Evolutionary conservation across 192 early-diverging fungal genomes (phyloP).

Genomic region (Rhizophagus clarus): DNA sequence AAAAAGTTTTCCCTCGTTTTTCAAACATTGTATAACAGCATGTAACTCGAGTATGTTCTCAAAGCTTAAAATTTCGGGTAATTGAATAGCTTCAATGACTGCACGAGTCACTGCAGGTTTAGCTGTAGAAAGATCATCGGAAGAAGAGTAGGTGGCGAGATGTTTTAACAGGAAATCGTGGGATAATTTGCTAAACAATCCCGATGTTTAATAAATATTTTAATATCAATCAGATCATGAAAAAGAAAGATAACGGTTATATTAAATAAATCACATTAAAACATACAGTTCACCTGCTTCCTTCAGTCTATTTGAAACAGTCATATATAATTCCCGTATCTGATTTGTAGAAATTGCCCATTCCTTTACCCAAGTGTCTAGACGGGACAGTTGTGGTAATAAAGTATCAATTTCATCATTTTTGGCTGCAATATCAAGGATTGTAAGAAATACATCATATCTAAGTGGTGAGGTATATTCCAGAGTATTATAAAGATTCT

Average conservation of each 20-base stretch:
- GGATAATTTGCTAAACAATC: conserved; percentile 35
- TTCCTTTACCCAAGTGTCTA: conserved; percentile 67
- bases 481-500: conserved; percentile 86
- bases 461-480: conserved; percentile 56
- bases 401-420: conserved; percentile 70
- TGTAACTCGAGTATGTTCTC: conserved; percentile 71
- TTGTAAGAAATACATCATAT: conserved; percentile 69
- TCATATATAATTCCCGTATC: conserved; percentile 62
- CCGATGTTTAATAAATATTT: not conserved
- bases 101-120: conserved; percentile 64
- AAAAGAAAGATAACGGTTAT: not conserved
- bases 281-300: conserved; percentile 63
- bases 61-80: conserved; percentile 75
- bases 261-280: not conserved
- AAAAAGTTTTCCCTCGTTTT: conserved; percentile 53
- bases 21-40: conserved; percentile 67
- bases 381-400: conserved; percentile 59
- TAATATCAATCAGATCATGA: not conserved
- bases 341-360: conserved; percentile 68
- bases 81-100: conserved; percentile 65
- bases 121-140: conserved; percentile 42
- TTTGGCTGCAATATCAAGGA: conserved; percentile 74
- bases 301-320: conserved; percentile 64
- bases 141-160: conserved; percentile 58
- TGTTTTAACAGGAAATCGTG: conserved; percentile 70